phyloP scores from a whole-genome alignment of 2,329 filamentous ascomycete genomes.

The Alternaria ventricosa region DNA sequence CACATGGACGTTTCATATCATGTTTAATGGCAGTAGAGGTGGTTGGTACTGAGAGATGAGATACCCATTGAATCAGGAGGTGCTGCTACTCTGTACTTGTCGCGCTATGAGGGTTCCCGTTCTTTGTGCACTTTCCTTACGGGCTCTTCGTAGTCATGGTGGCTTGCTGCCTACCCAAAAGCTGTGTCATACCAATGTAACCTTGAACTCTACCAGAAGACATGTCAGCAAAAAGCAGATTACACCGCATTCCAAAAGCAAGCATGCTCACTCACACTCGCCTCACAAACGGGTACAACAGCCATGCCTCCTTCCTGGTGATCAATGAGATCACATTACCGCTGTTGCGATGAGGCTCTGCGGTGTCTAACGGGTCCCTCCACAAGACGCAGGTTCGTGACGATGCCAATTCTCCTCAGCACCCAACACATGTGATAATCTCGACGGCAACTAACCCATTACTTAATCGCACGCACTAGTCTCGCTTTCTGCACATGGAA shows the following conservation, averaged over 20 bases:
- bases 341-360: slow-evolving; percentile 9
- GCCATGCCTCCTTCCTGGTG: background rate
- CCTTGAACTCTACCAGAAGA: background rate
- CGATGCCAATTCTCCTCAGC: background rate
- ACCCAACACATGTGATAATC: background rate
- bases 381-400: background rate
- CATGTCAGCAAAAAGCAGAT: background rate
- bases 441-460: background rate
- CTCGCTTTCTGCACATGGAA: slow-evolving; percentile 5
- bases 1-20: slow-evolving; percentile 28
- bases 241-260: background rate
- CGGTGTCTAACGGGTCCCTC: background rate
- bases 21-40: slow-evolving; percentile 38
- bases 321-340: background rate
- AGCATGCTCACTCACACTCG: background rate
- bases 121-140: slow-evolving; percentile 29
- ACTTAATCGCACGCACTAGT: slow-evolving; percentile 5
- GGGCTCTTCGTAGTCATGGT: slow-evolving; percentile 16
- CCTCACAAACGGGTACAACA: background rate
- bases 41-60: slow-evolving; percentile 48
- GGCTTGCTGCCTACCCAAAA: slow-evolving; percentile 18
- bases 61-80: slow-evolving; percentile 50
- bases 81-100: slow-evolving; percentile 41
- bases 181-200: slow-evolving; percentile 1
- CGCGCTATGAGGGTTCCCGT: slow-evolving; percentile 25